Conservation (phyloP, 208 protist genomes). For the Leptomonas seymouri region DNA sequence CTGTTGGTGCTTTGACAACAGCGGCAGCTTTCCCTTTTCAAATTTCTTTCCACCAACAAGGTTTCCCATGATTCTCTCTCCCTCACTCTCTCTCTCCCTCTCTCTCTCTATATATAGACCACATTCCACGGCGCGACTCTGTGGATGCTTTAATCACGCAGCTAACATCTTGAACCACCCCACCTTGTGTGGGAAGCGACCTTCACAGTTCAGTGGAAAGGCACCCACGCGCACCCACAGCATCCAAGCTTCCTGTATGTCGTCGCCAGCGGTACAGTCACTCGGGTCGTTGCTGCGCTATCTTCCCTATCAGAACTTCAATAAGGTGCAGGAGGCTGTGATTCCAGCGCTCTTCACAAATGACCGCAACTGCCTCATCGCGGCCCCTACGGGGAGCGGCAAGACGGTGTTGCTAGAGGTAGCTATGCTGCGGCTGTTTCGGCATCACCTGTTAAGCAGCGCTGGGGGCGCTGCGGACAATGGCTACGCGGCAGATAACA, state of each 20-base stretch:
- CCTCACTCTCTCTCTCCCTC: too few species aligned
- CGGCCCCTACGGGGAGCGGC: constrained; percentile 89
- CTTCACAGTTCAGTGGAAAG: too few species aligned
- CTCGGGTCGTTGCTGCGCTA: constrained; percentile 58
- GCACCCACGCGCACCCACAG: neutral
- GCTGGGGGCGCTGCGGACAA: too few species aligned
- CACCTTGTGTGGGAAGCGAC: too few species aligned
- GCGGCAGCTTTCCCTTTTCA: too few species aligned
- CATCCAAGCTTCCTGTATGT: neutral
- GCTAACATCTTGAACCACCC: too few species aligned
- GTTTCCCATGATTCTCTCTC: too few species aligned
- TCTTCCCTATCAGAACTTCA: constrained; percentile 57
- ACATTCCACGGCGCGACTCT: too few species aligned
- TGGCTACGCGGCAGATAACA: neutral
- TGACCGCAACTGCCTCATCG: constrained; percentile 75
- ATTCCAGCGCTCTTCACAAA: constrained; percentile 61
- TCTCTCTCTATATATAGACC: too few species aligned
- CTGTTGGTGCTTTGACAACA: too few species aligned
- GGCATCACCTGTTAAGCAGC: constrained; percentile 34
- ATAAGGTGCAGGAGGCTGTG: constrained; percentile 70
- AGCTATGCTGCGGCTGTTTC: constrained; percentile 89
- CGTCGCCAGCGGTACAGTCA: constrained; percentile 9
- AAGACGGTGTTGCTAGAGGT: constrained; percentile 90
- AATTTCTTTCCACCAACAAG: too few species aligned
- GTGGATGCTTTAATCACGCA: too few species aligned